These are phyloP conservation scores for Cyberlindnera mrakii DNA, from an alignment of 805 yeast species.

Conservation along the genomic window DNA sequence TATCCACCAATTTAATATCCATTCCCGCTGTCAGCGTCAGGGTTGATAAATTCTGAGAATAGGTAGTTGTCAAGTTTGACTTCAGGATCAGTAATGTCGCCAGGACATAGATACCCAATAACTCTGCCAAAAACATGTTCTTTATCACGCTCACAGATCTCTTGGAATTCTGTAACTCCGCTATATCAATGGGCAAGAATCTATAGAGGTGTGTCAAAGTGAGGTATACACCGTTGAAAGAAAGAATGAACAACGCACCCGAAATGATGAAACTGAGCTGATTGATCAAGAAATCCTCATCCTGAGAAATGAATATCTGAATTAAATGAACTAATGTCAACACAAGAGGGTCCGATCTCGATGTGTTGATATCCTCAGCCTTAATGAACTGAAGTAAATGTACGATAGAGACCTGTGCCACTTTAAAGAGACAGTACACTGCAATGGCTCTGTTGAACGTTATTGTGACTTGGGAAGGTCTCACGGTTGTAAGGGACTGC, in stretches of 20 bases:
- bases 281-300: conserved; percentile 29
- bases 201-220: conserved; percentile 51
- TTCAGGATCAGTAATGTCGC: conserved; percentile 34
- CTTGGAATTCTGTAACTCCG: conserved; percentile 13
- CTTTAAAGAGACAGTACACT: conserved; percentile 31
- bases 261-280: conserved; percentile 45
- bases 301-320: conserved; percentile 26
- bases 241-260: conserved; percentile 52
- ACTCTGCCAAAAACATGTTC: conserved; percentile 31
- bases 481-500: neutral
- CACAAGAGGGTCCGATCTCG: conserved; percentile 17
- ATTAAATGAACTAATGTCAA: conserved; percentile 22
- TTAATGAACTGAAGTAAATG: conserved; percentile 22
- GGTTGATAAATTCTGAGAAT: conserved; percentile 26
- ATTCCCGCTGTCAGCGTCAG: conserved; percentile 22
- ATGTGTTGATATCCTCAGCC: conserved; percentile 7
- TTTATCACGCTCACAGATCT: conserved; percentile 30
- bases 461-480: neutral
- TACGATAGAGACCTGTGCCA: conserved; percentile 25
- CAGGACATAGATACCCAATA: conserved; percentile 33
- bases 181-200: conserved; percentile 31
- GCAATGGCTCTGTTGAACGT: conserved; percentile 15
- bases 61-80: conserved; percentile 31
- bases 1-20: conserved; percentile 25
- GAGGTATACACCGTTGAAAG: conserved; percentile 56